Base-by-base conservation (phyloP, 2,329 filamentous ascomycete species). In the Nigrograna mackinnonii region DNA sequence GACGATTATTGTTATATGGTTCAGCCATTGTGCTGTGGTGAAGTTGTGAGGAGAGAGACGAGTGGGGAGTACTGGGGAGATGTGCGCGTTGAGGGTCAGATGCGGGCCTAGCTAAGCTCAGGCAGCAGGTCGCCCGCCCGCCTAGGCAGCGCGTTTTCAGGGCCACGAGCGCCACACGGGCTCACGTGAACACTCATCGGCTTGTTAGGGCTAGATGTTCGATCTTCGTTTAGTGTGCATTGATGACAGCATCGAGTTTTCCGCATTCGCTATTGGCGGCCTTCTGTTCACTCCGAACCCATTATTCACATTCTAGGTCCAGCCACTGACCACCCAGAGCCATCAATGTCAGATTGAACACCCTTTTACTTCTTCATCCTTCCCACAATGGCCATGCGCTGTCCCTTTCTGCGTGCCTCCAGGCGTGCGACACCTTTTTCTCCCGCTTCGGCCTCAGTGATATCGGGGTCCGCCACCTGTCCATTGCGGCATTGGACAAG, bases 301-400 rank as follows among this genome's bases (percentile, higher is more conserved):
- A 52, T 60, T 58, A 59, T 57, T 55, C 53, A 55, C 43, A 21
- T 44, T 22, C 17, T 35, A 30, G 39, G 45, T 58, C 53, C 57
- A 50, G 54, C 54, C 54, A 31, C 30, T 39, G n/a, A 13, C 12
- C 3, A 12, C 34, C 18, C 21, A 20, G 17, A 7, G 3, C 22
- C 34, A 22, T 36, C 34, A 20, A 49, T 51, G 38, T 30, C 16
- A 17, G 17, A 12, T 34, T 41, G 35, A 49, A 40, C 17, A n/a
- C 26, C 16, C 37, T 26, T 33, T 14, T 44, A 38, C 31, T 47
- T 54, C 33, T 4, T 79, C 74, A 35, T 46, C 24, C 17, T 41
- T 19, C 75, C 67, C 35, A 72, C 67, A 54, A 70, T 70, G 67
- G 64, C 67, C 41, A 50, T 70, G 43, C 64, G 66, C 41, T 48